phyloP scores from a whole-genome alignment of 1,139 yeast genomes.

The Sugiyamaella paludigena region DNA sequence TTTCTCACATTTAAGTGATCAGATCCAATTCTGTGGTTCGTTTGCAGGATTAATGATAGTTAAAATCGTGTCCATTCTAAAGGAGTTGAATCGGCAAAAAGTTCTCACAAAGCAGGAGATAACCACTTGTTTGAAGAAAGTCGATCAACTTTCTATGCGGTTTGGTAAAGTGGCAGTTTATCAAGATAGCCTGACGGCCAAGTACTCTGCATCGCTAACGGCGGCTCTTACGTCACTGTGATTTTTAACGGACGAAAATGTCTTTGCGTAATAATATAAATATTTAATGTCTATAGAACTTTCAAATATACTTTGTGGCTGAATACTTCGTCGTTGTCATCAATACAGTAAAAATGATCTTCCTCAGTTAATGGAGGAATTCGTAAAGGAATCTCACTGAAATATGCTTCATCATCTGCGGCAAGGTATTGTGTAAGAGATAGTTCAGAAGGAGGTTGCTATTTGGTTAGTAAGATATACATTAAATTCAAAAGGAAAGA shows the following conservation, averaged over 20 bases:
- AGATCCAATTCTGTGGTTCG: constrained; percentile 57
- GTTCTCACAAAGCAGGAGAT: constrained; percentile 12
- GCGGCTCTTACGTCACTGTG: constrained; percentile 9
- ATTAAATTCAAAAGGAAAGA: too few species aligned
- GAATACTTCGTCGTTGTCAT: constrained; percentile 38
- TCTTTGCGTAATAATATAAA: too few species aligned
- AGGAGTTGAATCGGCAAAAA: constrained; percentile 14
- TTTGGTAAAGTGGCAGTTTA: constrained; percentile 25
- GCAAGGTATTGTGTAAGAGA: constrained; percentile 38
- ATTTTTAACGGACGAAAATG: neutral
- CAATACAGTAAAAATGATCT: constrained; percentile 34
- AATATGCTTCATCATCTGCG: constrained; percentile 41
- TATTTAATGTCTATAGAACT: constrained; percentile 6
- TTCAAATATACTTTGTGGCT: constrained; percentile 29
- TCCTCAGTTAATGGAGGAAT: constrained; percentile 38
- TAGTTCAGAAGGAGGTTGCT: constrained; percentile 39
- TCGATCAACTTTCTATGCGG: constrained; percentile 22
- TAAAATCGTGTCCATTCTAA: constrained; percentile 29
- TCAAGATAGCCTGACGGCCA: constrained; percentile 26
- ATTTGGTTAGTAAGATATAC: constrained; percentile 19
- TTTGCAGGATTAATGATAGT: constrained; percentile 50
- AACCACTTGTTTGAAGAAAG: constrained; percentile 12
- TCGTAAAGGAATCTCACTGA: constrained; percentile 37
- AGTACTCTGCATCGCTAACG: constrained; percentile 27
- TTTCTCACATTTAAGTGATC: constrained; percentile 68